These are phyloP conservation scores for Penicillium mononematosum DNA, from an alignment of 495 filamentous ascomycete genomes.

Conservation along the genomic window DNA sequence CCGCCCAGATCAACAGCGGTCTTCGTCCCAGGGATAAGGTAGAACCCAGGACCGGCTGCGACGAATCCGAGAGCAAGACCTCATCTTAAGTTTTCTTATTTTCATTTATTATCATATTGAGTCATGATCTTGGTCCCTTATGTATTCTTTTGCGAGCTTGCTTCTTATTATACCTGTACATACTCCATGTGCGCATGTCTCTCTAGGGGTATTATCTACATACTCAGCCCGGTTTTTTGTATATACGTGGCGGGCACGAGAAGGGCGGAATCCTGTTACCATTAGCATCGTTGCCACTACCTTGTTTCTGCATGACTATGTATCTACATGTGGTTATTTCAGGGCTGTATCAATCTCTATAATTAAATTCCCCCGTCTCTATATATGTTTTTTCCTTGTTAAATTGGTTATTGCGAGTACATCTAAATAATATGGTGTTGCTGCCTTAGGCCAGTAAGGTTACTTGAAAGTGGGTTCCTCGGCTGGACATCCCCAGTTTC, in stretches of 20 bases:
- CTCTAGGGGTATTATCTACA: not conserved
- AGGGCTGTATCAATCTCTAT: not conserved
- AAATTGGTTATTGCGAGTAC: not conserved
- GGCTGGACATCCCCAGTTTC: slow-evolving; percentile 29
- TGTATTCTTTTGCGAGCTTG: not conserved
- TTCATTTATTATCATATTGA: not conserved
- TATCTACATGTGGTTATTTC: not conserved
- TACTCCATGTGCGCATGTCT: slow-evolving; percentile 3
- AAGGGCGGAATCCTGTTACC: not conserved
- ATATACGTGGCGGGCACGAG: slow-evolving; percentile 8
- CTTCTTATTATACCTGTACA: slow-evolving; percentile 4
- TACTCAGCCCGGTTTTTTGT: slow-evolving; percentile 3
- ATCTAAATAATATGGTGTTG: not conserved
- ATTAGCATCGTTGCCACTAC: slow-evolving; percentile 4
- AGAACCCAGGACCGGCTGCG: slow-evolving; percentile 10
- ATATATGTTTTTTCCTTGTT: not conserved
- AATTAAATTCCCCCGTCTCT: not conserved
- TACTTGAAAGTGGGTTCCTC: slow-evolving; percentile 19
- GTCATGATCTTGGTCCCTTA: not conserved
- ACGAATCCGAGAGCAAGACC: slow-evolving; percentile 16
- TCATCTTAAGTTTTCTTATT: slow-evolving; percentile 3
- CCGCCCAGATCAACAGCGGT: slow-evolving; percentile 59
- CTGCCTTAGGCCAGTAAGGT: not conserved
- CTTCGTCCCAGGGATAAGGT: slow-evolving; percentile 13
- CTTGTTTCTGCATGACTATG: not conserved